Evolutionary conservation across 306 rosid genomes (phyloP).

Genomic region (Gynostemma pentaphyllum): DNA sequence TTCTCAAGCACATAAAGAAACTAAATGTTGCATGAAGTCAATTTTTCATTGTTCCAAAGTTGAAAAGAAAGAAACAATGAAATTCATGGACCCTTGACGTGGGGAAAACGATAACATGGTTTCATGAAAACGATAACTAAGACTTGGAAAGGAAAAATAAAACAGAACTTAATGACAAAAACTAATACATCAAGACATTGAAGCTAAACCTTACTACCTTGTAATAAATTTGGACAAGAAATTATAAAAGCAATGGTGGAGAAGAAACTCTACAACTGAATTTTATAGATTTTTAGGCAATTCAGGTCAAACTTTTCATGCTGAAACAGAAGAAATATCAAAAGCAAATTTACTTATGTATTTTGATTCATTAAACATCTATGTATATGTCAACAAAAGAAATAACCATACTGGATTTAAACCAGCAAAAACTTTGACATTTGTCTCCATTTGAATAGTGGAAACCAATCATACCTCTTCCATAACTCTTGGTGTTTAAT

Average conservation of each 20-base stretch:
- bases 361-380: conserved; percentile 19
- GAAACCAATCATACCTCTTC: not conserved
- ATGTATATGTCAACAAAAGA: not conserved
- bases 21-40: not conserved
- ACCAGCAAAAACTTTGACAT: conserved; percentile 13
- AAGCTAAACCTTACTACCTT: not conserved
- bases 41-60: not conserved
- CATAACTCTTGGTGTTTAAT: conserved; percentile 6
- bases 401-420: conserved; percentile 2
- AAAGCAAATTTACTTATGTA: conserved; percentile 20
- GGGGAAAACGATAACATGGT: not conserved
- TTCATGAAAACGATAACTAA: not conserved
- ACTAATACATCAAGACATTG: not conserved
- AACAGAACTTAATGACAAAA: not conserved
- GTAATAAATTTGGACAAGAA: not conserved
- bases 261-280: conserved; percentile 1
- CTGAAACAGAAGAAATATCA: conserved; percentile 22
- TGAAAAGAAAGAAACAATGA: not conserved
- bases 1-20: not conserved
- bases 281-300: conserved; percentile 9
- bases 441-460: not conserved
- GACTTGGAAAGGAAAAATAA: no score
- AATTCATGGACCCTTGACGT: not conserved
- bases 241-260: not conserved
- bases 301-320: conserved; percentile 43